These are phyloP conservation scores for Heterobasidion occidentale DNA, from an alignment of 1,284 basidiomycete species.

Conservation along the genomic window DNA sequence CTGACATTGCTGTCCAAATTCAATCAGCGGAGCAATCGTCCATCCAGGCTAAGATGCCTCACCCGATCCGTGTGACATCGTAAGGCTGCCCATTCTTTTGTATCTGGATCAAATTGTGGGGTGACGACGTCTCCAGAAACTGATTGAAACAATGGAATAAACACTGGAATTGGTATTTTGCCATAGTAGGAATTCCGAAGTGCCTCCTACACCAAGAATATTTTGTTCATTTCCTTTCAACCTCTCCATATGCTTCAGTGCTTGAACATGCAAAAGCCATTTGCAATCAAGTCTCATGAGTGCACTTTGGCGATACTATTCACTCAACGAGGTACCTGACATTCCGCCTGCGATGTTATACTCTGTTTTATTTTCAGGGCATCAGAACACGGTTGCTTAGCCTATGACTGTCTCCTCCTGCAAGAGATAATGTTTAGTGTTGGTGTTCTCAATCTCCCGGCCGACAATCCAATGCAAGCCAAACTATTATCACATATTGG, in stretches of 20 bases:
- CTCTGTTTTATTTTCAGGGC: too few relatives aligned
- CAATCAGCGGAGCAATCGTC: neutral
- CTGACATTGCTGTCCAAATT: neutral
- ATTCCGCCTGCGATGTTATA: too few relatives aligned
- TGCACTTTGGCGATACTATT: too few relatives aligned
- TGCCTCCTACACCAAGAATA: slow-evolving; percentile 22
- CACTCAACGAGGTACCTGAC: too few relatives aligned
- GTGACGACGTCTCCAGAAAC: slow-evolving; percentile 27
- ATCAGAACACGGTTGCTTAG: neutral
- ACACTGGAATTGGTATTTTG: slow-evolving; percentile 23
- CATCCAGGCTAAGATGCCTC: slow-evolving; percentile 4
- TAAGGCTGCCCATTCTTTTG: slow-evolving; percentile 7
- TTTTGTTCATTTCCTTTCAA: slow-evolving; percentile 17
- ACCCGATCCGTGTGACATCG: slow-evolving; percentile 9
- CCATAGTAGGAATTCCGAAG: slow-evolving; percentile 18
- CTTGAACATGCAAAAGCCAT: neutral
- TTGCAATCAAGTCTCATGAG: neutral
- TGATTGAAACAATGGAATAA: slow-evolving; percentile 22
- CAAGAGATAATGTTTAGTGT: slow-evolving; percentile 22
- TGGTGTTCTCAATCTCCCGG: slow-evolving; percentile 14
- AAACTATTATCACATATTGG: slow-evolving; percentile 20
- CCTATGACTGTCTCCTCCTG: slow-evolving; percentile 12
- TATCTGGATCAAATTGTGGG: slow-evolving; percentile 15
- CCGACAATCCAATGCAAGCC: slow-evolving; percentile 23
- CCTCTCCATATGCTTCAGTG: neutral